Conservation (phyloP, 2,329 filamentous ascomycete genomes). For the Alternaria brassicae region DNA sequence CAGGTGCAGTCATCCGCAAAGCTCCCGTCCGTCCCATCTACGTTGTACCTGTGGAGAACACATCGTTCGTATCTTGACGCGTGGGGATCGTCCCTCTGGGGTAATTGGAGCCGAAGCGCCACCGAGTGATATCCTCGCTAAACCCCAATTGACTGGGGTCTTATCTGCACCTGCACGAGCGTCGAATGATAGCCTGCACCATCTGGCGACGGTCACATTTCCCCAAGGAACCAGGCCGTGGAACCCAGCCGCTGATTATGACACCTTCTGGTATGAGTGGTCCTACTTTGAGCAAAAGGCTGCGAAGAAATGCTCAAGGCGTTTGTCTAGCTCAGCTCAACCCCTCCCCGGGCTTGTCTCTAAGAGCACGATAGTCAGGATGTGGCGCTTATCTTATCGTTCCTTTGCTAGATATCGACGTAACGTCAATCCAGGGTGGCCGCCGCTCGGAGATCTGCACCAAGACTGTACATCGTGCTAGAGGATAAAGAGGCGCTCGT, state of each 20-base stretch:
- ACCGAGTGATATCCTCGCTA: slow-evolving; percentile 7
- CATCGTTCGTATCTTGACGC: neutral
- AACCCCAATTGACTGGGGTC: slow-evolving; percentile 5
- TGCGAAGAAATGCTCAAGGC: neutral
- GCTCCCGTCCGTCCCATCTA: neutral
- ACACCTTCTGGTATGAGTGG: neutral
- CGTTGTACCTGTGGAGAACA: neutral
- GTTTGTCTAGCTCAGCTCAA: neutral
- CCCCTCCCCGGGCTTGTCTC: neutral
- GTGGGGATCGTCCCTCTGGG: slow-evolving; percentile 10
- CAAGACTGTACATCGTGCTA: neutral
- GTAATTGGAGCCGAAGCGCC: slow-evolving; percentile 8
- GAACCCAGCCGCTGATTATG: neutral
- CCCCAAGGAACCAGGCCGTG: slow-evolving; percentile 2
- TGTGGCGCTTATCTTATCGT: slow-evolving; percentile 12
- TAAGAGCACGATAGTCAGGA: neutral
- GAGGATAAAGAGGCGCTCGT: slow-evolving; percentile 11
- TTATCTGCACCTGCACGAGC: slow-evolving; percentile 13
- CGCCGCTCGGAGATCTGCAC: slow-evolving; percentile 9
- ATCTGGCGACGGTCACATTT: slow-evolving; percentile 2
- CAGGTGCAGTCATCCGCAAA: neutral
- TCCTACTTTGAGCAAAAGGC: neutral
- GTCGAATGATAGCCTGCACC: slow-evolving; percentile 11
- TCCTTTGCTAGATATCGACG: neutral
- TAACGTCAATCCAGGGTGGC: neutral